These are phyloP conservation scores for Monosporozyma yasuniensis DNA, from an alignment of 805 yeast species.

Conservation along the genomic window DNA sequence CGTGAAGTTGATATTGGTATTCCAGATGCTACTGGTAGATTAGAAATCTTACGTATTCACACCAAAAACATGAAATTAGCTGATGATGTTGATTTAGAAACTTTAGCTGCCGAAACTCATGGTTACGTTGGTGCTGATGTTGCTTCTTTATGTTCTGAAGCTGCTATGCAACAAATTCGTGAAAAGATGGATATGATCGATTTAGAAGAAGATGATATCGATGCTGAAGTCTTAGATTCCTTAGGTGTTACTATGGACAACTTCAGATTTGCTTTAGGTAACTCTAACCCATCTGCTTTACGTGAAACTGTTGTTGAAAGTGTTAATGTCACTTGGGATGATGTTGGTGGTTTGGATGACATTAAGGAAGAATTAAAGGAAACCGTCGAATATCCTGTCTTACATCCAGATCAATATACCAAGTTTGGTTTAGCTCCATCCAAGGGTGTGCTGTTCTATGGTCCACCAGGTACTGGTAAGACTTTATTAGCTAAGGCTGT, in stretches of 20 bases:
- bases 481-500: slow-evolving; percentile 97
- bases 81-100: slow-evolving; percentile 90
- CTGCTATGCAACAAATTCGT: slow-evolving; percentile 99
- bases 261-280: slow-evolving; percentile 94
- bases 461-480: slow-evolving; percentile 99
- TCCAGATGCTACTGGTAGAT: slow-evolving; percentile 97
- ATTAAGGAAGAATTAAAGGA: slow-evolving; percentile 96
- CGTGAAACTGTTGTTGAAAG: slow-evolving; percentile 99
- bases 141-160: slow-evolving; percentile 98
- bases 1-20: slow-evolving; percentile 87
- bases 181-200: slow-evolving; percentile 94
- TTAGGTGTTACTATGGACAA: slow-evolving; percentile 98
- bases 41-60: slow-evolving; percentile 93
- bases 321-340: slow-evolving; percentile 98
- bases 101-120: slow-evolving; percentile 94
- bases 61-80: slow-evolving; percentile 97
- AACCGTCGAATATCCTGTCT: slow-evolving; percentile 97
- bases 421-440: slow-evolving; percentile 97
- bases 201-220: slow-evolving; percentile 53
- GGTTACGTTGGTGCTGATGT: slow-evolving; percentile 99
- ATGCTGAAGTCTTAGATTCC: slow-evolving; percentile 92
- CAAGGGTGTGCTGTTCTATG: slow-evolving; percentile 96
- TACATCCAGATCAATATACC: slow-evolving; percentile 97
- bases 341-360: slow-evolving; percentile 95
- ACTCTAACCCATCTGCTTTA: slow-evolving; percentile 96